Conservation (phyloP, 805 yeast genomes). For the Starmerella sp. region DNA sequence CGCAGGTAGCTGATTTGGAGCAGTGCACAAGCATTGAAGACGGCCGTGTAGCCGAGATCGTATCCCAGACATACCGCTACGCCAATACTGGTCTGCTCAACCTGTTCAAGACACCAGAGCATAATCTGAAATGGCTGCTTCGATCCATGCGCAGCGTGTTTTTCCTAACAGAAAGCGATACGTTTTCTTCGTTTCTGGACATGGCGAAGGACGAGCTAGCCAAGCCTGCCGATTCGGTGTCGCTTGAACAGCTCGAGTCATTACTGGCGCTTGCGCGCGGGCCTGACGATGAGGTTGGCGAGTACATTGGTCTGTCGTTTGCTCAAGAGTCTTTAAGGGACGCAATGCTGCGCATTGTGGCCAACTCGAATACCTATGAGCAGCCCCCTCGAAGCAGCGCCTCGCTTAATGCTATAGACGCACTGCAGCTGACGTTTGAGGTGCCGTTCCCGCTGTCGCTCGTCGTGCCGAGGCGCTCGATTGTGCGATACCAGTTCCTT, state of each 20-base stretch:
- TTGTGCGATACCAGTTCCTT: conserved; percentile 67
- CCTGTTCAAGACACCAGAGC: conserved; percentile 39
- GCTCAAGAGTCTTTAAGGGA: conserved; percentile 29
- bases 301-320: conserved; percentile 28
- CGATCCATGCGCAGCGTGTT: conserved; percentile 39
- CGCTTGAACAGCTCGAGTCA: conserved; percentile 29
- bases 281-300: conserved; percentile 17
- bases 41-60: conserved; percentile 41
- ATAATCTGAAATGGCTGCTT: conserved; percentile 42
- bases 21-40: conserved; percentile 31
- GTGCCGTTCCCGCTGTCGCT: conserved; percentile 83
- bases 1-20: conserved; percentile 1
- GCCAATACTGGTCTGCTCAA: conserved; percentile 55
- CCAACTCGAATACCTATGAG: background rate
- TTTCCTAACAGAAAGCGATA: conserved; percentile 43
- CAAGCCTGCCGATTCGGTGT: conserved; percentile 29
- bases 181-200: conserved; percentile 44
- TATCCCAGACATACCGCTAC: conserved; percentile 50
- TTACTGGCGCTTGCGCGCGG: conserved; percentile 26
- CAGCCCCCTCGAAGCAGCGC: background rate
- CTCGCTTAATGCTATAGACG: conserved; percentile 26
- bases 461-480: conserved; percentile 54
- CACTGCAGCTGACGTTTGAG: conserved; percentile 31
- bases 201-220: conserved; percentile 43
- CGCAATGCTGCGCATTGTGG: conserved; percentile 4